phyloP scores from a whole-genome alignment of 2,329 filamentous ascomycete species.

The Aspergillus ochraceus region DNA sequence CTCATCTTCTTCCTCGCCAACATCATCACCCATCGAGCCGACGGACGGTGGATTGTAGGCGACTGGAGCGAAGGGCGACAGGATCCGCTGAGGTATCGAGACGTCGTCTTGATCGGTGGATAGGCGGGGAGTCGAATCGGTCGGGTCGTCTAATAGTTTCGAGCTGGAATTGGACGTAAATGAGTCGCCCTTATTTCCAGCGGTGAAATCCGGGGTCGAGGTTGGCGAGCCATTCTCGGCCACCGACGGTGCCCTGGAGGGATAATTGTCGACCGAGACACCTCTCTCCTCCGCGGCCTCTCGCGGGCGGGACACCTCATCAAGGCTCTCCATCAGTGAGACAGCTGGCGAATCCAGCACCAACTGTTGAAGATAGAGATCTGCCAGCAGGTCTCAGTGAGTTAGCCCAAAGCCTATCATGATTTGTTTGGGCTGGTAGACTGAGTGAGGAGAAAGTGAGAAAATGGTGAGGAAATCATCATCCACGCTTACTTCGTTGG shows the following conservation, averaged over 20 bases:
- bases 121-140: slow-evolving; percentile 10
- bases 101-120: slow-evolving; percentile 17
- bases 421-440: neutral
- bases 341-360: neutral
- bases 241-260: slow-evolving; percentile 21
- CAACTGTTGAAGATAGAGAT: neutral
- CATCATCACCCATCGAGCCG: slow-evolving; percentile 32
- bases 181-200: slow-evolving; percentile 10
- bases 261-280: slow-evolving; percentile 17
- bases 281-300: slow-evolving; percentile 25
- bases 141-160: slow-evolving; percentile 15
- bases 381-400: slow-evolving; percentile 1
- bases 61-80: slow-evolving; percentile 27
- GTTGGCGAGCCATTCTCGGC: slow-evolving; percentile 15
- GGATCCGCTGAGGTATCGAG: slow-evolving; percentile 14
- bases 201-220: slow-evolving; percentile 10
- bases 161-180: slow-evolving; percentile 14
- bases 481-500: neutral
- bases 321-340: slow-evolving; percentile 40
- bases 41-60: slow-evolving; percentile 34
- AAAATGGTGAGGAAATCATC: neutral
- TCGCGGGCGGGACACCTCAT: slow-evolving; percentile 32
- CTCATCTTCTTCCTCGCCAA: slow-evolving; percentile 44
- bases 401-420: slow-evolving; percentile 3
- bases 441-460: neutral